These are phyloP conservation scores for Apiospora kogelbergensis DNA, from an alignment of 2,329 filamentous ascomycete genomes.

Conservation along the genomic window DNA sequence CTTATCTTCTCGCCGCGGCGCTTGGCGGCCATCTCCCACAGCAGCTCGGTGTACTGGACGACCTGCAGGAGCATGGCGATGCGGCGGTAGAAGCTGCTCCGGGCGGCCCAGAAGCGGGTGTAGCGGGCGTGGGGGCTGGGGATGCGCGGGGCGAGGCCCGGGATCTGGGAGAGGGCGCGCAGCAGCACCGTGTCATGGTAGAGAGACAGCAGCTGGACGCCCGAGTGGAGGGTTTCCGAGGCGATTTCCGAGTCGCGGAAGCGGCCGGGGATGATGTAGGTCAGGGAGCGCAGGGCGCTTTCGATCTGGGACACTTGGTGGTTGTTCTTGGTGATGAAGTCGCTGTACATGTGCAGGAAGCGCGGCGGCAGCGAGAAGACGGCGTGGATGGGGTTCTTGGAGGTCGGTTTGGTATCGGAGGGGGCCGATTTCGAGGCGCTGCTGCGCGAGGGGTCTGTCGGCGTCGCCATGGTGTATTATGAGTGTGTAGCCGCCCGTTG, in stretches of 20 bases:
- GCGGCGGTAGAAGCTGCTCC: slow-evolving; percentile 71
- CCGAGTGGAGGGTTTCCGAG: slow-evolving; percentile 87
- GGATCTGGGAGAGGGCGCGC: slow-evolving; percentile 60
- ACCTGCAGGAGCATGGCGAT: slow-evolving; percentile 83
- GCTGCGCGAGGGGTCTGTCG: neutral
- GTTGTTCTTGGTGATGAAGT: slow-evolving; percentile 94
- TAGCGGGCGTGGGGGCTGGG: slow-evolving; percentile 63
- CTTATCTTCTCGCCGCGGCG: slow-evolving; percentile 76
- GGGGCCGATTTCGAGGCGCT: neutral
- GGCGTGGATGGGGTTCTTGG: slow-evolving; percentile 34
- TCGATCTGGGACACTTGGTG: slow-evolving; percentile 94
- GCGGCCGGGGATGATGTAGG: slow-evolving; percentile 91
- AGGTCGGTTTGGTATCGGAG: neutral
- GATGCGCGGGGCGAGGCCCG: slow-evolving; percentile 53
- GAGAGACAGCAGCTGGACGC: slow-evolving; percentile 84
- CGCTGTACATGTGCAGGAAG: slow-evolving; percentile 73
- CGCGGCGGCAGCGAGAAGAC: slow-evolving; percentile 60
- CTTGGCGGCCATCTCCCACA: slow-evolving; percentile 98
- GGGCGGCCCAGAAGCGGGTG: slow-evolving; percentile 65
- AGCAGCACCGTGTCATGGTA: slow-evolving; percentile 90
- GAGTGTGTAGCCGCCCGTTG: neutral
- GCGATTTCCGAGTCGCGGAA: slow-evolving; percentile 93
- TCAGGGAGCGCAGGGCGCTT: slow-evolving; percentile 85
- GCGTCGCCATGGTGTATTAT: neutral
- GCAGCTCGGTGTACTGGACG: slow-evolving; percentile 88